Evolutionary conservation across 768 basidiomycete species (phyloP).

Genomic region (Polyporus arcularius): DNA sequence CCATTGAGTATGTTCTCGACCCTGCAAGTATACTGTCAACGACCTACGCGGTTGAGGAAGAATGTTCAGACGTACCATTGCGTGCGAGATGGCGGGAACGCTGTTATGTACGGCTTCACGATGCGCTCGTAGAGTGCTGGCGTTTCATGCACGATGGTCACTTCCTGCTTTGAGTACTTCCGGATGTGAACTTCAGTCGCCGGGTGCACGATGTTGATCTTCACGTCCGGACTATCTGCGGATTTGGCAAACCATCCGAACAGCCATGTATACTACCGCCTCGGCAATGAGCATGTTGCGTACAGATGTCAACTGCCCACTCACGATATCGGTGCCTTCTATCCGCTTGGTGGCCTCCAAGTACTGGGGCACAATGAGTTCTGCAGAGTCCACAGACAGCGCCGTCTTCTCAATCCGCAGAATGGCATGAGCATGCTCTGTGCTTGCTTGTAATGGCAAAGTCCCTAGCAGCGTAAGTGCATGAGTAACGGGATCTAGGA

Average conservation of each 20-base stretch:
- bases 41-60: neutral
- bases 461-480: slow-evolving; percentile 70
- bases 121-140: slow-evolving; percentile 70
- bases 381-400: slow-evolving; percentile 46
- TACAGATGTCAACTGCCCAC: slow-evolving; percentile 19
- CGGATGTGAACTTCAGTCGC: slow-evolving; percentile 88
- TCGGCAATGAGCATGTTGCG: slow-evolving; percentile 12
- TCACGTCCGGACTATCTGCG: slow-evolving; percentile 60
- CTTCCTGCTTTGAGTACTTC: slow-evolving; percentile 82
- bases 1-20: slow-evolving; percentile 83
- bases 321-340: slow-evolving; percentile 69
- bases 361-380: slow-evolving; percentile 38
- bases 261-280: slow-evolving; percentile 74
- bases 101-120: slow-evolving; percentile 77
- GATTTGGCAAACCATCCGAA: slow-evolving; percentile 64
- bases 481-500: slow-evolving; percentile 58
- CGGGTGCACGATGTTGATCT: slow-evolving; percentile 83
- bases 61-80: slow-evolving; percentile 57
- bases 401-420: slow-evolving; percentile 79
- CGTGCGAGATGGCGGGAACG: slow-evolving; percentile 74
- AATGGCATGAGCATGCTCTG: slow-evolving; percentile 46
- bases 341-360: slow-evolving; percentile 49
- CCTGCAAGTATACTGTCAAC: slow-evolving; percentile 46
- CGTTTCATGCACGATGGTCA: slow-evolving; percentile 79
- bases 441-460: slow-evolving; percentile 37